Percentiles rank a stretch among this genome's conserved stretches.
These are phyloP conservation scores for Hypoxylon subgilvum DNA, from an alignment of 495 filamentous ascomycete species.

Conservation along the genomic window DNA sequence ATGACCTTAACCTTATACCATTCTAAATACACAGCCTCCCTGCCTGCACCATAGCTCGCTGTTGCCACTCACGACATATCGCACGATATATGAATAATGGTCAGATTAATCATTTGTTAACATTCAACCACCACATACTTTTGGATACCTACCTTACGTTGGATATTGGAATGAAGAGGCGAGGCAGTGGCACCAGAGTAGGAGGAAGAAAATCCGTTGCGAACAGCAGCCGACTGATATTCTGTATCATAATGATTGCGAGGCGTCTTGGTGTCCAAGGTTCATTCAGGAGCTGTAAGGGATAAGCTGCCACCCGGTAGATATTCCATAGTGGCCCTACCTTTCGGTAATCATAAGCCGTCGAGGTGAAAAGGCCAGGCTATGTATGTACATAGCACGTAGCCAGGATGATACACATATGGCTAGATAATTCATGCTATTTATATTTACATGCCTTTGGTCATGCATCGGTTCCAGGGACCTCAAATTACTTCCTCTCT, in stretches of 20 bases:
- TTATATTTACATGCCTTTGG: neutral
- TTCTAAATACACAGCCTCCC: neutral
- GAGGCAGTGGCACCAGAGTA: too few relatives aligned
- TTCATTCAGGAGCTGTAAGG: slow-evolving; percentile 6
- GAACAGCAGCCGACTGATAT: slow-evolving; percentile 2
- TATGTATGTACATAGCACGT: too few relatives aligned
- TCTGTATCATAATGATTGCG: slow-evolving; percentile 30
- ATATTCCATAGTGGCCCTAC: too few relatives aligned
- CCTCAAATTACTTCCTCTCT: too few relatives aligned
- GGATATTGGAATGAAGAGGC: neutral
- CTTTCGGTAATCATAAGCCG: neutral
- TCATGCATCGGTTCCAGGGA: too few relatives aligned
- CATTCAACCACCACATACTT: neutral
- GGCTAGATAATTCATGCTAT: slow-evolving; percentile 10
- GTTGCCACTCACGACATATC: neutral
- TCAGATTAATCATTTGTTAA: slow-evolving; percentile 1
- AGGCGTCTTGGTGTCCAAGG: slow-evolving; percentile 21
- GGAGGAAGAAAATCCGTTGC: neutral
- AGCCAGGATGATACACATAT: slow-evolving; percentile 25
- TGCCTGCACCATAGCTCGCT: too few relatives aligned
- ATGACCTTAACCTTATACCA: too few relatives aligned
- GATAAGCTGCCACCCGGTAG: too few relatives aligned
- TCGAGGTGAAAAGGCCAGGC: neutral
- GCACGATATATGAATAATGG: neutral
- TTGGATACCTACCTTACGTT: neutral